These are phyloP conservation scores for Colletotrichum graminicola DNA, from an alignment of 2,329 filamentous ascomycete genomes.

Conservation along the genomic window DNA sequence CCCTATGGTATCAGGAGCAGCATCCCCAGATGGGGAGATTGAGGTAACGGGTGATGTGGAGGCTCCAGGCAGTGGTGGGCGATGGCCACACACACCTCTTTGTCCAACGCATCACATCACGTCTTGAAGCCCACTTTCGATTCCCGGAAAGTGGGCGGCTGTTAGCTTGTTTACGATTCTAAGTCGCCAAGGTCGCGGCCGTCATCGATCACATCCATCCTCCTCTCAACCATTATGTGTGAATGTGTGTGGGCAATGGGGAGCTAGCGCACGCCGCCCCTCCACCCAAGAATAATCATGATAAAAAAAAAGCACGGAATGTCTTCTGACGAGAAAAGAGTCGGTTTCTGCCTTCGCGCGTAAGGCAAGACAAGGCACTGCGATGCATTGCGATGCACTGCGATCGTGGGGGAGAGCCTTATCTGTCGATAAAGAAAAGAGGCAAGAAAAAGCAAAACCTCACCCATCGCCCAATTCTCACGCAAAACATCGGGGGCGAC, in stretches of 20 bases:
- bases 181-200: neutral
- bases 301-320: neutral
- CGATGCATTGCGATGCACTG: neutral
- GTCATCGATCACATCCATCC: neutral
- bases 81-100: neutral
- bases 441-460: neutral
- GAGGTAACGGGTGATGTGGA: neutral
- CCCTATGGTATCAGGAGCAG: neutral
- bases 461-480: neutral
- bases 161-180: neutral
- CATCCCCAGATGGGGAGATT: neutral
- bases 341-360: neutral
- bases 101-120: neutral
- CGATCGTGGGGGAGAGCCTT: neutral
- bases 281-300: neutral
- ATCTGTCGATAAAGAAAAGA: neutral
- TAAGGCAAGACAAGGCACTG: neutral
- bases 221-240: neutral
- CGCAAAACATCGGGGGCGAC: neutral
- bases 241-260: neutral
- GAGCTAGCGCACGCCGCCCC: neutral
- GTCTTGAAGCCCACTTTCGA: neutral
- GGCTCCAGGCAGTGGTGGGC: neutral
- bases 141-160: neutral
- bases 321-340: neutral